Percentiles rank a stretch among this genome's conserved stretches.
These are phyloP conservation scores for Polytrichum formosum DNA, from an alignment of 225 moss, liverwort and hornwort genomes.

Conservation along the genomic window DNA sequence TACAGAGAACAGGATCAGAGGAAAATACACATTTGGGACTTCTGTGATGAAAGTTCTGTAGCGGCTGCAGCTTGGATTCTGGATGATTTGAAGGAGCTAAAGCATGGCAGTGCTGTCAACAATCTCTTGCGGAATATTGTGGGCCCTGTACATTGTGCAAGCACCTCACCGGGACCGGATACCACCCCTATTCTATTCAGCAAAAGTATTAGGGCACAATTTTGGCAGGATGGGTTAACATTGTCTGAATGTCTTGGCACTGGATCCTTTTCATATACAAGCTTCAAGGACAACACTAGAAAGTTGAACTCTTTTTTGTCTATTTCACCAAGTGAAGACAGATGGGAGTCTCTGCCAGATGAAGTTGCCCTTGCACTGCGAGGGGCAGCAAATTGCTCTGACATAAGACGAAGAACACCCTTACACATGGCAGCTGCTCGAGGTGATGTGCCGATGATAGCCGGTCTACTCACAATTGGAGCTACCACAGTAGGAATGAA, in stretches of 20 bases:
- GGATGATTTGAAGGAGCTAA: slow-evolving; percentile 40
- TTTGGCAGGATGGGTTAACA: slow-evolving; percentile 35
- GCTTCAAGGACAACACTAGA: slow-evolving; percentile 10
- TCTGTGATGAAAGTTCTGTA: slow-evolving; percentile 74
- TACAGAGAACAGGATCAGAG: slow-evolving; percentile 51
- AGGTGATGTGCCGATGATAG: slow-evolving; percentile 57
- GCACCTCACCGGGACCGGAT: slow-evolving; percentile 8
- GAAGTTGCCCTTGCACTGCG: slow-evolving; percentile 69
- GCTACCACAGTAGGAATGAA: slow-evolving; percentile 69
- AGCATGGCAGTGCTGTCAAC: slow-evolving; percentile 28
- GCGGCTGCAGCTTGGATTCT: slow-evolving; percentile 62
- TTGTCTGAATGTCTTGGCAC: slow-evolving; percentile 23
- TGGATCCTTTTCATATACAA: slow-evolving; percentile 33
- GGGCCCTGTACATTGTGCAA: slow-evolving; percentile 10
- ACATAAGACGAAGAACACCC: slow-evolving; percentile 69
- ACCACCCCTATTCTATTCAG: slow-evolving; percentile 25
- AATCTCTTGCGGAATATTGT: slow-evolving; percentile 21
- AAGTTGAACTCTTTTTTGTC: slow-evolving; percentile 11
- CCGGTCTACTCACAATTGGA: slow-evolving; percentile 68
- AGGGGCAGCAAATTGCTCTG: slow-evolving; percentile 79
- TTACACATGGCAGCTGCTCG: slow-evolving; percentile 69
- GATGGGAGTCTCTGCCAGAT: slow-evolving; percentile 41
- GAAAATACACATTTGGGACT: slow-evolving; percentile 69
- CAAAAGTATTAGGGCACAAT: slow-evolving; percentile 41
- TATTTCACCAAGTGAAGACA: slow-evolving; percentile 24